These are phyloP conservation scores for Nakazawaea holstii DNA, from an alignment of 805 yeast species.

Conservation along the genomic window DNA sequence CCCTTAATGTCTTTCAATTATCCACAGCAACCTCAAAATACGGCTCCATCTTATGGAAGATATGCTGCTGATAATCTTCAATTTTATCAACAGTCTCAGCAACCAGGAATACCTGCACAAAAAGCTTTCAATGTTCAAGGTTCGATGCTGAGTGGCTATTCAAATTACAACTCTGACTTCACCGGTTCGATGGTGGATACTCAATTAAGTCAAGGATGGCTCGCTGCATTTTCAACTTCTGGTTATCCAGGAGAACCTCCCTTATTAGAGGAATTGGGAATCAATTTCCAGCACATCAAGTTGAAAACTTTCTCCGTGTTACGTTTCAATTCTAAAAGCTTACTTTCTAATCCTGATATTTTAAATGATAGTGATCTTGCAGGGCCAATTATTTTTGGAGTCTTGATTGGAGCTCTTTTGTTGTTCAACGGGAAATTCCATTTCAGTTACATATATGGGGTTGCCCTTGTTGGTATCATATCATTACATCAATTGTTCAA, in stretches of 20 bases:
- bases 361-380: conserved; percentile 90
- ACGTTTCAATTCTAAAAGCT: conserved; percentile 54
- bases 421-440: conserved; percentile 90
- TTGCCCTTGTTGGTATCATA: conserved; percentile 85
- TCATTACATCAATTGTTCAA: conserved; percentile 81
- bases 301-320: conserved; percentile 82
- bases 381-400: conserved; percentile 87
- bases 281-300: conserved; percentile 83
- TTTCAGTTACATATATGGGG: conserved; percentile 95
- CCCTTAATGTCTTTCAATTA: conserved; percentile 29
- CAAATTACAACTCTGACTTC: conserved; percentile 28
- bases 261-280: conserved; percentile 85
- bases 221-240: conserved; percentile 88
- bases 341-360: conserved; percentile 58
- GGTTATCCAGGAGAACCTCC: conserved; percentile 98
- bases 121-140: conserved; percentile 18
- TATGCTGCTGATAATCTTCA: conserved; percentile 12
- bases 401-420: conserved; percentile 78
- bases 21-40: conserved; percentile 13
- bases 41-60: neutral
- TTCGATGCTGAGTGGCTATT: conserved; percentile 34
- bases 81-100: conserved; percentile 10
- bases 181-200: conserved; percentile 33
- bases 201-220: conserved; percentile 62
- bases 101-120: neutral